Base-by-base conservation (phyloP, 1,139 yeast species). In the Sugiyamaella pinicola region DNA sequence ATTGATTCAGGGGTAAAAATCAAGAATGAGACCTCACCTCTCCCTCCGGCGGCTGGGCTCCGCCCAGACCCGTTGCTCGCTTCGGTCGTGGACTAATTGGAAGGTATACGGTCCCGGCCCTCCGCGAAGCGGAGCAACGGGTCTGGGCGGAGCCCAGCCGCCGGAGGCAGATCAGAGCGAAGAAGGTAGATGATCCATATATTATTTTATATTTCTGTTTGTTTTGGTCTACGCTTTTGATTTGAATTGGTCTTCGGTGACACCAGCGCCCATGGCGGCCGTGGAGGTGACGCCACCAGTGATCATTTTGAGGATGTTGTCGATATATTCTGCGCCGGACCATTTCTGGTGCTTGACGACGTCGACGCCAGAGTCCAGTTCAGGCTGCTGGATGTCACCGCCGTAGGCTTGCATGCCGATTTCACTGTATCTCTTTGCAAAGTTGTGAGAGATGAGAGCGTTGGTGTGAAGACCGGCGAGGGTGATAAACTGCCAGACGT, bases 261-360 rank as follows among this genome's bases (percentile, higher is more conserved):
- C 98, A 78, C 98, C 98, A 59, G 85, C 86, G 69, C 98, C 98
- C 98, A 91, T 91, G 55, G 98, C 98, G 62, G 97, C 96, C 52
- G 98, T 93, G 22, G 96, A 86, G 52, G 93, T 79, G 56, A 91
- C 87, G 75, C 99, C 99, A 67, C 98, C 98, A 56, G 95, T 85
- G 46, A 90, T 95, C 77, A 90, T 79, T 73, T 85, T 89, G 73
- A 91, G 83, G 66, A 91, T 79, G 58, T 89, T 86, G 73, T 91
- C 99, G 69, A 93, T 86, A 77, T 90, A 93, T 73, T 88, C 96
- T 39, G 99, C 99, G 70, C 99, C 99, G 47, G 97, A 89, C 99
- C 99, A 91, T 74, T 91, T 89, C 76, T 91, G 99, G 75, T 91
- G 99, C 79, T 90, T 91, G 61, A 91, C 95, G 57, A 91, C 96